Evolutionary conservation across 2,329 filamentous ascomycete species (phyloP), one percentile per base, ranked within the genome.

Genomic region (Harringtonia aguacate): DNA sequence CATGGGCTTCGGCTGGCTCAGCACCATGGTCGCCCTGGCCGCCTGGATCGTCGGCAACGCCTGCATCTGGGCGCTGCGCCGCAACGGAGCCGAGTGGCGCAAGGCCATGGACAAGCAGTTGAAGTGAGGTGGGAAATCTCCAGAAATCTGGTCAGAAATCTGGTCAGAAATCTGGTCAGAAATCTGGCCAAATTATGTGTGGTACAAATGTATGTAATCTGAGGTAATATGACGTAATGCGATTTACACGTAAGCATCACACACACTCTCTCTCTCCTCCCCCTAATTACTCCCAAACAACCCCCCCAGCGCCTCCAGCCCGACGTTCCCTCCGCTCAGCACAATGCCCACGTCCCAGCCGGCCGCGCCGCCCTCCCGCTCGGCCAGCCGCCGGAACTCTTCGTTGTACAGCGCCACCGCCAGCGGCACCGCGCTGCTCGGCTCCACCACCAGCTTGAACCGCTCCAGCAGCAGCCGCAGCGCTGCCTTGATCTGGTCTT

Each of bases 371-470:
- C 69, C 84, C 61, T 89, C 84, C 47, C 56, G 61, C 65, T 86
- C 79, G 10, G 89, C 83, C 61, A 82, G 61, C 13, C 56, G 59
- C 46, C 86, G 68, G 50, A 95, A 95, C 4, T 88, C 86, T 62
- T 94, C 86, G 59, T 95, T 84, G 52, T 78, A 95, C 52, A 97
- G 65, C 42, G 80, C 81, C 8, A 86, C 84, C 0, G 90, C 92
- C 47, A 97, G 61, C 2, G 79, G 77, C n/a, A 95, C 89, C 3
- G 81, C 87, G 1, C 84, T 78, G 61, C 83, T 89, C 20, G 90
- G 90, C 70, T 97, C 90, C 13, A 95, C 79, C 20, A 95, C 79
- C 38, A 94, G 66, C 75, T 97, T 95, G 72, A 92, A 79, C 46
- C 89, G 68, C 73, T 97, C 90, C 49, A 89, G 66, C 29, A 94